Evolutionary conservation across 129 eudicot genomes (phyloP), one percentile per base, ranked within the genome.

Genomic region (Flaveria trinervia): DNA sequence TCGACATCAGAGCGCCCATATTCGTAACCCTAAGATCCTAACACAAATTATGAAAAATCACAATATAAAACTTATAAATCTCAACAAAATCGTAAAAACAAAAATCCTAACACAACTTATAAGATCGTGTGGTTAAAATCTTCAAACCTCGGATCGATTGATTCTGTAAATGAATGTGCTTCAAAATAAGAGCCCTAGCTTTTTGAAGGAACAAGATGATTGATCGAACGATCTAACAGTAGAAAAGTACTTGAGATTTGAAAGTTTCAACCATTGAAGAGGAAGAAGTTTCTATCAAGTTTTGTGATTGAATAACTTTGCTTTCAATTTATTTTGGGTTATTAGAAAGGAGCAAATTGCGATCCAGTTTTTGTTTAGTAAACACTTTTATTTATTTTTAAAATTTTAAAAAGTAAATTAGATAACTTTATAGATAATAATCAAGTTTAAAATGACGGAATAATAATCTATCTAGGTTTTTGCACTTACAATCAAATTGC

Each of bases 1-100:
- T 89, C 50, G 98, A 91, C 82, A 93, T 84, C 5, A 93, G 75
- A 45, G 89, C 93, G 72, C 98, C 98, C 98, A 93, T 93, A 73
- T 56, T 61, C 70, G 22, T 20, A 68, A 9, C 81, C 81, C 82
- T 78, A 50, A 64, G 8, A 30, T 30, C 69, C 72, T 11, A 62
- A 49, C 65, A 50, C 4, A 13, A 44, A 28, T 13, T 28, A 18
- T 43, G 15, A 44, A 67, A 67, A 22, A 46, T 44, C 2, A 43
- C 12, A n/a, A 14, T 50, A 49, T 7, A 20, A 30, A 64, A 59
- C 13, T 28, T 16, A 28, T 7, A 52, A 16, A 51, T n/a, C 48
- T 26, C 4, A 16, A 71, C 25, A 50, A 20, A n/a, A 5, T 36
- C 41, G 41, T 11, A 26, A 62, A 9, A 12, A 28, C 2, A 15